Evolutionary conservation across 2,329 filamentous ascomycete species (phyloP), one percentile per base, ranked within the genome.

Genomic region (Botrytis paeoniae): DNA sequence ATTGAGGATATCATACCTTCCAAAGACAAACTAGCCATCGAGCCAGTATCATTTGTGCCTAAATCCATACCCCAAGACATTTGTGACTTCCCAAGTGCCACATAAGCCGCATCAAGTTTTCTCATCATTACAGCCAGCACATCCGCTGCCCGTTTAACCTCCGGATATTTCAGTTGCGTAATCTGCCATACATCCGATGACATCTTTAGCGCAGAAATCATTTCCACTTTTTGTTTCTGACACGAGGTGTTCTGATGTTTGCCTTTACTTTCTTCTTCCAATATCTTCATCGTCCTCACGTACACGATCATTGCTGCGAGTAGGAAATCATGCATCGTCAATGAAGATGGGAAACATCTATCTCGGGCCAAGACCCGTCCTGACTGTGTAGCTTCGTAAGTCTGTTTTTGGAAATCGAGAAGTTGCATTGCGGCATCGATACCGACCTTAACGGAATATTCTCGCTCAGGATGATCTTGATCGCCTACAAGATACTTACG

Each of bases 221-320:
- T 69, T 14, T 69, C 64, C 25, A 54, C 16, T 29, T 66, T 63
- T 59, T 63, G 48, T n/a, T 63, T 39, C 22, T 54, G 32, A 20
- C 12, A n/a, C 5, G 43, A 65, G 16, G 25, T 22, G 22, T n/a
- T 65, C 9, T n/a, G 16, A 22, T 39, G 20, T 25, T 12, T 59
- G 20, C 61, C 70, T 41, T 57, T 54, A 29, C 35, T 35, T 41
- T 71, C 70, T 8, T 35, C 37, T 16, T 69, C 54, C 7, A 62
- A 16, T 43, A 60, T 41, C n/a, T 60, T 57, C 61, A 66, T 72
- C 29, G 39, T 48, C 29, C 57, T 48, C 63, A 74, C 32, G 61
- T 70, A 74, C 4, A 91, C 77, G 20, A 91, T 84, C 85, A 89
- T 88, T 72, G 86, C 85, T 1, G 77, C 78, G 37, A 80, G 63